Evolutionary conservation across 1,284 basidiomycete genomes (phyloP), one percentile per base, ranked within the genome.

Genomic region (Cutaneotrichosporon sp.): DNA sequence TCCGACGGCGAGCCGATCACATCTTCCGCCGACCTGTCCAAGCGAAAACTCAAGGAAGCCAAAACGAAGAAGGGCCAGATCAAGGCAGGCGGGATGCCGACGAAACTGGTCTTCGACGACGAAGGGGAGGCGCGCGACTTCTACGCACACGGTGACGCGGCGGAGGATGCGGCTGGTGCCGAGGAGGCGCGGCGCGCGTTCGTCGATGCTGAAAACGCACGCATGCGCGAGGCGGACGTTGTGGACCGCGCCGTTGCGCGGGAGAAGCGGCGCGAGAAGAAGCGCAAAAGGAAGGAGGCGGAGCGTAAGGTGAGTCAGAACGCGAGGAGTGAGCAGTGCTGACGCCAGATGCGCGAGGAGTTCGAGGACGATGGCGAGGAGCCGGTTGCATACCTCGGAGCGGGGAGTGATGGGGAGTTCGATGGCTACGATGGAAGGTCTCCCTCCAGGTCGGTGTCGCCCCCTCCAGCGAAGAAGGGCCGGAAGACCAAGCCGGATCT

Each of bases 251-350:
- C 83, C 54, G 84, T 88, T 61, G 92, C 89, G 20, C 84, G 82
- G 70, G 88, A 88, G 70, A 92, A 92, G 80, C 87, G 87, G 76
- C 78, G 81, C 57, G 89, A 92, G 74, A 88, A 87, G 79, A 82
- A 86, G 76, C 71, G 83, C 55, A 93, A 90, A 74, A 77, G 89
- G 64, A 96, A 94, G 78, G 85, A 90, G 66, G 82, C 87, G 55
- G 90, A 93, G 62, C 80, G 79, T 32, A 86, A 84, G 64, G 78
- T 76, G 54, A 66, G 73, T 65, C 2, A 3, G 1, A n/a, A 12
- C 8, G 17, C 25, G 32, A 17, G 25, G 33, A 9, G 17, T 16
- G 5, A 8, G 5, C 12, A 10, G 17, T 26, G 51, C 41, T 44
- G 32, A 53, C 51, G 20, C 12, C 45, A 52, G 51, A 42, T 35